Conservation (phyloP, 2,329 filamentous ascomycete genomes). For the Penicillium griseofulvum region DNA sequence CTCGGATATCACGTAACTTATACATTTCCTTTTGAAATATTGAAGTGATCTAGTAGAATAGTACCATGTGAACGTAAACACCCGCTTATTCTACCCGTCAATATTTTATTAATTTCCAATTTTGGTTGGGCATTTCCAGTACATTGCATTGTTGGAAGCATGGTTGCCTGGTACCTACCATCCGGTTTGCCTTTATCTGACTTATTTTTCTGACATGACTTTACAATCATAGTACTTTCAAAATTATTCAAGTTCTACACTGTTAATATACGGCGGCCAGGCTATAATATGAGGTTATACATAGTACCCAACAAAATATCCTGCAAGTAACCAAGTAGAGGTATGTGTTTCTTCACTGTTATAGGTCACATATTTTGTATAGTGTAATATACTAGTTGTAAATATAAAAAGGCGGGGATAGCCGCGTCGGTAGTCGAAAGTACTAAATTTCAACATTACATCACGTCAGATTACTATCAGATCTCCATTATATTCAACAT, state of each 20-base stretch:
- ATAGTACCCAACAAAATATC: not conserved
- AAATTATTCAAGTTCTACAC: too few species aligned
- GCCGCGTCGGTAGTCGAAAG: not conserved
- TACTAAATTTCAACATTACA: not conserved
- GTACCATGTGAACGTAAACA: not conserved
- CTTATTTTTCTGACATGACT: too few species aligned
- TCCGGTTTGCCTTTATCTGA: not conserved
- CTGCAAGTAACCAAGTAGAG: not conserved
- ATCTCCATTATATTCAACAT: too few species aligned
- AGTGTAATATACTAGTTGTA: too few species aligned
- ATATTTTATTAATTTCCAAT: not conserved
- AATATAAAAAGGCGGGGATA: too few species aligned
- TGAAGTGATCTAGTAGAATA: too few species aligned
- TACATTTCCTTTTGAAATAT: too few species aligned
- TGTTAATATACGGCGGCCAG: not conserved
- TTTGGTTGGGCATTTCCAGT: not conserved
- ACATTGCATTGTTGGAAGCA: not conserved
- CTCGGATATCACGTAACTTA: too few species aligned
- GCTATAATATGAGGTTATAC: not conserved
- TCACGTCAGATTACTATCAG: not conserved
- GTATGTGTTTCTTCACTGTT: not conserved
- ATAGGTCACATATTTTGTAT: too few species aligned
- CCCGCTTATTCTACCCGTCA: not conserved
- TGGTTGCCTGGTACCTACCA: not conserved
- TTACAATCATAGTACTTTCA: too few species aligned